Evolutionary conservation across 1,139 yeast genomes (phyloP), one percentile per base, ranked within the genome.

Genomic region (Protomyces inundatus): DNA sequence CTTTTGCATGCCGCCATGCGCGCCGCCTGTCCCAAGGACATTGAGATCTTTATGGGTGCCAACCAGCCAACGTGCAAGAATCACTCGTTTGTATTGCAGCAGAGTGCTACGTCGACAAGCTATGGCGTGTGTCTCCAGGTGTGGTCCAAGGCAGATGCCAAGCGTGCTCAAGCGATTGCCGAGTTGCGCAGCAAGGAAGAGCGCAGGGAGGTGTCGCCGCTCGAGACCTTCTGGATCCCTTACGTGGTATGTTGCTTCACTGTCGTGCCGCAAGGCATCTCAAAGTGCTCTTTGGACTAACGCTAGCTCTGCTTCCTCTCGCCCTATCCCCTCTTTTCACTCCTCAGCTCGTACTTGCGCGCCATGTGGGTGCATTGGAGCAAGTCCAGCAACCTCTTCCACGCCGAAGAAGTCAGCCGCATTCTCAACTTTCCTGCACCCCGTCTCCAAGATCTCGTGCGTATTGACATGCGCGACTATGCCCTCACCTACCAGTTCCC

Each of bases 311-410:
- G 64, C 12, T 55, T 61, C 53, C 35, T 61, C 6, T 55, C 61
- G 10, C 51, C 52, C 16, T 61, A 61, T 42, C 64, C 64, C 4
- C 36, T 61, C 36, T 61, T 55, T 61, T 39, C 16, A n/a, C 55
- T 61, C 12, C 48, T 61, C 9, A 32, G 51, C 23, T 48, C 46
- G 36, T 61, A 61, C 46, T 14, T 61, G 37, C 42, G 48, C 12
- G 64, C 55, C 37, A 61, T 61, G 61, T 61, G 60, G 56, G 48
- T 61, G 16, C 64, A 61, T 37, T 61, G 64, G 64, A 34, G 51
- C 23, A 48, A 50, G 39, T 35, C 58, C 2, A 36, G 56, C 9
- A 61, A 55, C 39, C 52, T 61, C 12, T 55, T 55, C 34, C 55
- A 55, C 32, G 64, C 61, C 4, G 61, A 61, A 33, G 64, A 61